Evolutionary conservation across 345 rosid species (phyloP).

Genomic region (Bretschneidera sinensis): DNA sequence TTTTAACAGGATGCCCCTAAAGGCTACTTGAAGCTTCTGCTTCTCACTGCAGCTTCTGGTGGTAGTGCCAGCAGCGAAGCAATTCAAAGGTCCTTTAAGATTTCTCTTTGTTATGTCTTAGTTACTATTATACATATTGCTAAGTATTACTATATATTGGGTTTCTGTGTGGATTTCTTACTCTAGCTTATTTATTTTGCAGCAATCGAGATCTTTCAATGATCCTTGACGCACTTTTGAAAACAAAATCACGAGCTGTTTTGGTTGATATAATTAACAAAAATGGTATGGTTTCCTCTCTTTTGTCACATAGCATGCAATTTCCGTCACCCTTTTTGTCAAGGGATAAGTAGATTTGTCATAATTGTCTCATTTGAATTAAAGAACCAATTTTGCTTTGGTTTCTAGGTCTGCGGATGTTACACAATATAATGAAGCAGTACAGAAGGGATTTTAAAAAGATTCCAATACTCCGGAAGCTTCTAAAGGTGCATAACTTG

Average conservation of each 20-base stretch:
- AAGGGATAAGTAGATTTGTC: conserved; percentile 3
- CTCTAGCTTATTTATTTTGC: conserved; percentile 33
- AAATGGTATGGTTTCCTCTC: conserved; percentile 54
- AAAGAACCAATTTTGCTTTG: conserved; percentile 17
- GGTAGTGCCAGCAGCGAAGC: conserved; percentile 77
- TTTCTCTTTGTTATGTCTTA: conserved; percentile 18
- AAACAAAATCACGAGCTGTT: conserved; percentile 84
- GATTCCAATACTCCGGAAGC: conserved; percentile 95
- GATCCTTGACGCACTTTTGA: conserved; percentile 97
- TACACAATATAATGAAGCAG: conserved; percentile 94
- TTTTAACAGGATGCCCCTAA: conserved; percentile 77
- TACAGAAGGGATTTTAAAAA: conserved; percentile 83
- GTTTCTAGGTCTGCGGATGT: conserved; percentile 83
- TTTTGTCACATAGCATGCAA: conserved; percentile 12
- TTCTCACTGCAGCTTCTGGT: conserved; percentile 95
- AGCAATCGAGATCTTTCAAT: conserved; percentile 98
- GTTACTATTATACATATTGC: conserved; percentile 3
- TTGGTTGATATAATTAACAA: conserved; percentile 77
- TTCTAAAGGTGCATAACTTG: conserved; percentile 65
- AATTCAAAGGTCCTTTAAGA: conserved; percentile 68
- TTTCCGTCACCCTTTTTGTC: conserved; percentile 13
- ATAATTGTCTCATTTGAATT: conserved; percentile 13
- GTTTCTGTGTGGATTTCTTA: conserved; percentile 17
- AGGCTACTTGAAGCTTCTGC: conserved; percentile 91
- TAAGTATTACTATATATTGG: neutral